A percentile compares a stretch with the other conserved stretches of the same genome.
phyloP scores from a whole-genome alignment of 345 rosid species.

The Abelmoschus esculentus region DNA sequence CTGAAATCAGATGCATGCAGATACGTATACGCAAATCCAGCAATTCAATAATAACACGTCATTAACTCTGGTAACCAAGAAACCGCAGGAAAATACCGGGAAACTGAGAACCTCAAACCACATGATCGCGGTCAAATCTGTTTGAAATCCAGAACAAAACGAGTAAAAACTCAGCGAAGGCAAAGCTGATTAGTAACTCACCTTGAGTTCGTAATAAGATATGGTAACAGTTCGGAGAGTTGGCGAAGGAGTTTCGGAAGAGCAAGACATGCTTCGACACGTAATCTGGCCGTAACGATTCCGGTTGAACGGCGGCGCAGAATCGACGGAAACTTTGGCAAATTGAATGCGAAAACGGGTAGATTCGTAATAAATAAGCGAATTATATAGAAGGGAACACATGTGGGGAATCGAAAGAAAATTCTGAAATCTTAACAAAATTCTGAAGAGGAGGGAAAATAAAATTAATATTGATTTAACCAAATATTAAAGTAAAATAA shows the following conservation, averaged over 20 bases:
- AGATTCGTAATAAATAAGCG: neutral
- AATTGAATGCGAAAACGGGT: neutral
- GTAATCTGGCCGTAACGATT: constrained; percentile 17
- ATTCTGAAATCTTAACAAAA: neutral
- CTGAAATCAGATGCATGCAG: neutral
- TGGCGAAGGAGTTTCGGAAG: constrained; percentile 32
- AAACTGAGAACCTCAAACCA: neutral
- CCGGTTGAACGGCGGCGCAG: constrained; percentile 18
- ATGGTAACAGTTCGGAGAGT: constrained; percentile 58
- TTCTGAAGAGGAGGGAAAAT: neutral
- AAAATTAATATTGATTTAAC: neutral
- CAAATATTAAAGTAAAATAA: neutral
- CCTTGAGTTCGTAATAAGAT: constrained; percentile 72
- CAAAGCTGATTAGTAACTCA: constrained; percentile 10
- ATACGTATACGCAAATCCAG: neutral
- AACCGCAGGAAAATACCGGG: constrained; percentile 2
- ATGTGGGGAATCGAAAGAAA: neutral
- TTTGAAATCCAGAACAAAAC: neutral
- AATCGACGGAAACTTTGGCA: constrained; percentile 1
- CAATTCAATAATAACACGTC: neutral
- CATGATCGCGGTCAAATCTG: neutral
- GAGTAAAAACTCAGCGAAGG: neutral
- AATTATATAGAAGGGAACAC: neutral
- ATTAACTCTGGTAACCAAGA: constrained; percentile 1
- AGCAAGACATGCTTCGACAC: constrained; percentile 33